These are phyloP conservation scores for Pseudoscleropodium purum DNA, from an alignment of 225 moss, liverwort and hornwort genomes.

Conservation along the genomic window DNA sequence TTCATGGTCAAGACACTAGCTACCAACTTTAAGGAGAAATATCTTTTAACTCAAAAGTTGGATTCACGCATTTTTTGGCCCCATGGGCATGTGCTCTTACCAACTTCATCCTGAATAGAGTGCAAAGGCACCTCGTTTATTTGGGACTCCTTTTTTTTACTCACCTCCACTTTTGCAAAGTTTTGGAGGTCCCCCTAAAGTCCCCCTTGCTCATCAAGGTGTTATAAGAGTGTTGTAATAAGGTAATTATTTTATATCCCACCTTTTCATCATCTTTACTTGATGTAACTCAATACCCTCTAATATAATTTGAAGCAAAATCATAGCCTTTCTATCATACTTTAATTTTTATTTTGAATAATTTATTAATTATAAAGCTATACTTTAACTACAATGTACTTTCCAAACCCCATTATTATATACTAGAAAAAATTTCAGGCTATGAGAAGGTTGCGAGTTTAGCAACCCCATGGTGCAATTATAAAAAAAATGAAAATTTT, in stretches of 20 bases:
- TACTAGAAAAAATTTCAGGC: too few species aligned
- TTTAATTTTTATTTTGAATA: not conserved
- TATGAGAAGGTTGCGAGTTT: too few species aligned
- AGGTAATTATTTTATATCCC: too few species aligned
- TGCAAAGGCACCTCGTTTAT: rapidly evolving
- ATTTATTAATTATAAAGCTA: not conserved
- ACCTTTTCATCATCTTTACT: not conserved
- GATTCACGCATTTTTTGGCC: rapidly evolving
- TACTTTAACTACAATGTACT: not conserved
- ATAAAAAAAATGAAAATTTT: too few species aligned
- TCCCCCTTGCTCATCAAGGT: not conserved
- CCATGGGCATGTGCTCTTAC: rapidly evolving
- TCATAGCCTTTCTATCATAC: not conserved
- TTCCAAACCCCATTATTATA: too few species aligned
- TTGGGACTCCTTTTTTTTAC: rapidly evolving
- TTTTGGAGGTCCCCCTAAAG: not conserved
- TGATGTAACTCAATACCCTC: not conserved
- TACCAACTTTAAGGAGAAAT: not conserved
- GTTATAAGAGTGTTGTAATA: rapidly evolving
- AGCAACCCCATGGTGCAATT: too few species aligned
- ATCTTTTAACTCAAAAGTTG: not conserved
- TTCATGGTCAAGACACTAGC: rapidly evolving
- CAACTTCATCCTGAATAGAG: not conserved
- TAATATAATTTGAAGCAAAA: not conserved
- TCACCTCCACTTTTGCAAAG: not conserved